Base-by-base conservation (phyloP, 208 protist species). In the Crithidia fasciculata region DNA sequence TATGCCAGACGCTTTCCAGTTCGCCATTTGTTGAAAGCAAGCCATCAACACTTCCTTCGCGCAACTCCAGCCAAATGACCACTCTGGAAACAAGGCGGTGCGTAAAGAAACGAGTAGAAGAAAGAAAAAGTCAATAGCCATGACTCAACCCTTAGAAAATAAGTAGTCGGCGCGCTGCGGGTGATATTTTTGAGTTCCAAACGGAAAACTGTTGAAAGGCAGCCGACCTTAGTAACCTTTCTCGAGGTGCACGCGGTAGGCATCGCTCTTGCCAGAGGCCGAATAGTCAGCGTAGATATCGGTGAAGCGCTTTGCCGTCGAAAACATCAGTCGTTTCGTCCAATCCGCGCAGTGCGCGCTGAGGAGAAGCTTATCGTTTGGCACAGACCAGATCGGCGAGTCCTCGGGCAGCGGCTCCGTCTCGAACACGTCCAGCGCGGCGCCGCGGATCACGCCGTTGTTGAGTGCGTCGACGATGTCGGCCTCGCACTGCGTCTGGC, bases 391-490 rank as follows among this genome's bases (percentile, higher is more conserved):
- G 15, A 95, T 49, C 6, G 83, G 81, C n/a, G 89, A 95, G 10
- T 65, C 68, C 57, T 63, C 39, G 16, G 89, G 81, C 13, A 95
- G 84, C 28, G 90, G 93, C 78, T 97, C 90, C 67, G 65, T 72
- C 74, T 92, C 73, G 63, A 92, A 95, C 37, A 97, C 93, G 68
- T 97, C 90, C 36, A 97, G 80, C 10, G 85, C 85, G 5, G 90
- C 93, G 72, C 78, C 91, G 10, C 76, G 76, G 41, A 97, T 95
- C n/a, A 73, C 74, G 52, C 80, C 84, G 5, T 59, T 74, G 16
- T 87, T 65, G 16, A 97, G 78, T 10, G 90, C 93, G 36, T 83
- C 72, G n/a, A 74, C 53, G 28, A 97, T 61, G 68, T 92, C 89
- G 5, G 65, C 75, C 62, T 96, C 93, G 55, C 76, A 75, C 71